Conservation (phyloP, 768 basidiomycete species). For the Podaxis pistillaris region DNA sequence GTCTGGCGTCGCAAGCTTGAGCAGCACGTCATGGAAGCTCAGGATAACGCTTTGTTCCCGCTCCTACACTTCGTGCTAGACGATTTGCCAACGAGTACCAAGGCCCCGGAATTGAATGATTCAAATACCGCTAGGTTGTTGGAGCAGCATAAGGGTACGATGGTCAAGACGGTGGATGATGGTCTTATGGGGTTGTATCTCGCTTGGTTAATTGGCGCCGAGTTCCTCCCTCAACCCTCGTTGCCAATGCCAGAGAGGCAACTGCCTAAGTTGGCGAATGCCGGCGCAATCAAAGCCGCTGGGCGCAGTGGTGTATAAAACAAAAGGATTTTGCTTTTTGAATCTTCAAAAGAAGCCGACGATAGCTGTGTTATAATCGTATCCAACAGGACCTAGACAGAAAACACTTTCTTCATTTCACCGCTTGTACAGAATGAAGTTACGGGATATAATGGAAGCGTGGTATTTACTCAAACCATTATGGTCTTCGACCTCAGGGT, state of each 20-base stretch:
- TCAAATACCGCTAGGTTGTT: constrained; percentile 73
- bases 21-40: constrained; percentile 89
- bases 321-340: neutral
- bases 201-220: constrained; percentile 87
- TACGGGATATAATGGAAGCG: too few species aligned
- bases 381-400: neutral
- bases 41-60: constrained; percentile 97
- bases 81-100: constrained; percentile 95
- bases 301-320: constrained; percentile 61
- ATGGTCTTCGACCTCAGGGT: too few species aligned
- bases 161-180: constrained; percentile 65
- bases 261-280: constrained; percentile 46
- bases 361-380: neutral
- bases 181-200: constrained; percentile 83
- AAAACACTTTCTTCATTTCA: too few species aligned
- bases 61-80: constrained; percentile 96
- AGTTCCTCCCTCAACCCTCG: constrained; percentile 68
- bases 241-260: constrained; percentile 33
- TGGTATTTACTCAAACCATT: too few species aligned
- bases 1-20: constrained; percentile 91
- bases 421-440: too few species aligned
- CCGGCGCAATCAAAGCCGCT: constrained; percentile 54
- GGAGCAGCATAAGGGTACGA: constrained; percentile 33
- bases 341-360: neutral
- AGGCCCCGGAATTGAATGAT: constrained; percentile 88